These are phyloP conservation scores for Solioccasus polychromus DNA, from an alignment of 768 basidiomycete genomes.

Conservation along the genomic window DNA sequence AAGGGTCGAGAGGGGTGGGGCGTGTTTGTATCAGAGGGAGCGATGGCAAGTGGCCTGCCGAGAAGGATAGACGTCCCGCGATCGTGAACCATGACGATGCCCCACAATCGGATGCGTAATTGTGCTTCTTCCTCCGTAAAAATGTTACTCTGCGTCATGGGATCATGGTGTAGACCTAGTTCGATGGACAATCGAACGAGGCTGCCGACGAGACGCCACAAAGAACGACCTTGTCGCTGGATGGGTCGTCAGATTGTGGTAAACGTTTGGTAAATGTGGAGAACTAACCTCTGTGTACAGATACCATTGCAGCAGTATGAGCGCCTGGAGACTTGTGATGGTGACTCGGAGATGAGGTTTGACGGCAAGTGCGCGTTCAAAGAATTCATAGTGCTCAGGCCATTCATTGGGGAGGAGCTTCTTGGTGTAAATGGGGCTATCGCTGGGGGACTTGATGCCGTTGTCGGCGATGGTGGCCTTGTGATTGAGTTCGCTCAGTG, in stretches of 20 bases:
- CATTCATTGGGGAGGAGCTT: slow-evolving; percentile 59
- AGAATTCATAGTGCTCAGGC: slow-evolving; percentile 85
- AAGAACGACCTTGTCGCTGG: slow-evolving; percentile 83
- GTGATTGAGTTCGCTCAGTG: slow-evolving; percentile 78
- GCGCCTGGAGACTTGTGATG: slow-evolving; percentile 76
- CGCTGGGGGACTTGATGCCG: slow-evolving; percentile 34
- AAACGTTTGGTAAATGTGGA: background rate
- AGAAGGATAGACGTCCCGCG: slow-evolving; percentile 86
- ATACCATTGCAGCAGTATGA: slow-evolving; percentile 86
- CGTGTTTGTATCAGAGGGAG: slow-evolving; percentile 81
- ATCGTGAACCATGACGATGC: slow-evolving; percentile 81
- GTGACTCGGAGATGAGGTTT: slow-evolving; percentile 85
- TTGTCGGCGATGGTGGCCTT: slow-evolving; percentile 54
- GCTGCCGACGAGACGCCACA: slow-evolving; percentile 86
- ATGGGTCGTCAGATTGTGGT: slow-evolving; percentile 8
- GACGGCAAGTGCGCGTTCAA: slow-evolving; percentile 70
- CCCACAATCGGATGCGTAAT: slow-evolving; percentile 80
- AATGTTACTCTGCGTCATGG: slow-evolving; percentile 53
- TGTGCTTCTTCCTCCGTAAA: slow-evolving; percentile 79
- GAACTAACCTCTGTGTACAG: slow-evolving; percentile 76
- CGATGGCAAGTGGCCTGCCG: slow-evolving; percentile 79
- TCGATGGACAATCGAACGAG: slow-evolving; percentile 81
- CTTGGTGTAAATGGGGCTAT: slow-evolving; percentile 44
- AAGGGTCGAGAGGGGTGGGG: slow-evolving; percentile 57
- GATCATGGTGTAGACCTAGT: slow-evolving; percentile 84